Conservation (phyloP, 306 rosid species). For the Malus fusca region DNA sequence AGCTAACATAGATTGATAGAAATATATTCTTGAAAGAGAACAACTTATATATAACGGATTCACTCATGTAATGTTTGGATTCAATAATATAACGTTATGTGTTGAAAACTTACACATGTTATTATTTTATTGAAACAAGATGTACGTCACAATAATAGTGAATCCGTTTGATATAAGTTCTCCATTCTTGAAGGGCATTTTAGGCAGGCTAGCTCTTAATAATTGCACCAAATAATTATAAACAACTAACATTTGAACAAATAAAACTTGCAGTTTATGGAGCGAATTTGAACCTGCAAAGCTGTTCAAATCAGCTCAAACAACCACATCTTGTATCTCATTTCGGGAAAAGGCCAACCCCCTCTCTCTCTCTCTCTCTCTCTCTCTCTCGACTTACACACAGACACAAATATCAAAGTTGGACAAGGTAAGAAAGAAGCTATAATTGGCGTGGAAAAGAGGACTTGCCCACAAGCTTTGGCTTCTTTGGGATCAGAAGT, state of each 20-base stretch:
- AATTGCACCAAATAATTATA: not conserved
- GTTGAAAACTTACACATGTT: not conserved
- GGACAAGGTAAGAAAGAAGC: conserved; percentile 45
- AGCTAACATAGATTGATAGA: not conserved
- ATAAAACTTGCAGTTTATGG: conserved; percentile 35
- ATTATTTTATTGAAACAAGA: too few species aligned
- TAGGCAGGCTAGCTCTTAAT: conserved; percentile 9
- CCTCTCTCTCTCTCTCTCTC: conserved; percentile 18
- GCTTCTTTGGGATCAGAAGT: conserved; percentile 56
- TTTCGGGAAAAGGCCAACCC: conserved; percentile 39
- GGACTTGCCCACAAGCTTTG: conserved; percentile 24
- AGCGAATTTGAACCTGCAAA: conserved; percentile 44
- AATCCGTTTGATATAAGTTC: not conserved
- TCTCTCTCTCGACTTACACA: not conserved
- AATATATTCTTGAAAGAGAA: not conserved
- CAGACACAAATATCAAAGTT: conserved; percentile 6
- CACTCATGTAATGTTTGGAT: too few species aligned
- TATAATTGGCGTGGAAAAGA: conserved; percentile 42
- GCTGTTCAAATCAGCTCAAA: conserved; percentile 43
- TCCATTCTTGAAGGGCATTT: conserved; percentile 25
- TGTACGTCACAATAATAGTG: too few species aligned
- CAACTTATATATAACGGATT: too few species aligned
- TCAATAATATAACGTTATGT: too few species aligned
- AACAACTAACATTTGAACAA: conserved; percentile 7
- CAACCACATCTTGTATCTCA: conserved; percentile 24